Conservation (phyloP, 805 yeast species). For the Kazachstania taianensis region DNA sequence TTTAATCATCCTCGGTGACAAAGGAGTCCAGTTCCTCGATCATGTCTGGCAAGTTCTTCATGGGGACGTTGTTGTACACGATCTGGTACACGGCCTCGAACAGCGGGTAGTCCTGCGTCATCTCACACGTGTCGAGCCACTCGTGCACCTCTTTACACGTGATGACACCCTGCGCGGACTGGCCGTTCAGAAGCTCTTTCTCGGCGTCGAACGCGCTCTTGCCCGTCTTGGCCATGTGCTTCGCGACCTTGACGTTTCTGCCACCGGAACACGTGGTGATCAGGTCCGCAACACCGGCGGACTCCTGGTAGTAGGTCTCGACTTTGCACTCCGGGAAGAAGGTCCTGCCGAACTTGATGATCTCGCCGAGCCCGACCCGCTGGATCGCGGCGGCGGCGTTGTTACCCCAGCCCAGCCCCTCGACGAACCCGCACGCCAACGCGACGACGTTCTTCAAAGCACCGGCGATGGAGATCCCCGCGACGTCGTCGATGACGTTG, state of each 20-base stretch:
- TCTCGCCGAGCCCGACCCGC: slow-evolving; percentile 88
- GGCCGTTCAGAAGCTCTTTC: slow-evolving; percentile 79
- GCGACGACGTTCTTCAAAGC: slow-evolving; percentile 95
- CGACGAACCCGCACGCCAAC: slow-evolving; percentile 91
- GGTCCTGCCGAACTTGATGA: slow-evolving; percentile 68
- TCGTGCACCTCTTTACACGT: slow-evolving; percentile 88
- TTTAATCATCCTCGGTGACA: slow-evolving; percentile 8
- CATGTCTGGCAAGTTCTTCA: slow-evolving; percentile 63
- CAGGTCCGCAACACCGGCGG: slow-evolving; percentile 96
- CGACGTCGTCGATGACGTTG: slow-evolving; percentile 79
- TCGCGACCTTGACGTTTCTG: slow-evolving; percentile 86
- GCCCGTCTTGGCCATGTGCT: slow-evolving; percentile 70
- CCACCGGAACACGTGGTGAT: slow-evolving; percentile 97
- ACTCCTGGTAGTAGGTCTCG: slow-evolving; percentile 80
- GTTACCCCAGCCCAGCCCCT: slow-evolving; percentile 97
- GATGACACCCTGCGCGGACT: slow-evolving; percentile 89
- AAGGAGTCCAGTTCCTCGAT: slow-evolving; percentile 37
- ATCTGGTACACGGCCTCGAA: slow-evolving; percentile 64
- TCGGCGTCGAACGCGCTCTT: slow-evolving; percentile 74
- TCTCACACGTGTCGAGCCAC: slow-evolving; percentile 41
- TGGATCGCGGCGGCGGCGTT: slow-evolving; percentile 95
- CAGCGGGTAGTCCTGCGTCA: slow-evolving; percentile 59
- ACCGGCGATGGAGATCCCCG: slow-evolving; percentile 93
- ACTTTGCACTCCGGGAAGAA: slow-evolving; percentile 68
- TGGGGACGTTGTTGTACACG: slow-evolving; percentile 60